Base-by-base conservation (phyloP, 495 filamentous ascomycete species). In the Xylaria longipes region DNA sequence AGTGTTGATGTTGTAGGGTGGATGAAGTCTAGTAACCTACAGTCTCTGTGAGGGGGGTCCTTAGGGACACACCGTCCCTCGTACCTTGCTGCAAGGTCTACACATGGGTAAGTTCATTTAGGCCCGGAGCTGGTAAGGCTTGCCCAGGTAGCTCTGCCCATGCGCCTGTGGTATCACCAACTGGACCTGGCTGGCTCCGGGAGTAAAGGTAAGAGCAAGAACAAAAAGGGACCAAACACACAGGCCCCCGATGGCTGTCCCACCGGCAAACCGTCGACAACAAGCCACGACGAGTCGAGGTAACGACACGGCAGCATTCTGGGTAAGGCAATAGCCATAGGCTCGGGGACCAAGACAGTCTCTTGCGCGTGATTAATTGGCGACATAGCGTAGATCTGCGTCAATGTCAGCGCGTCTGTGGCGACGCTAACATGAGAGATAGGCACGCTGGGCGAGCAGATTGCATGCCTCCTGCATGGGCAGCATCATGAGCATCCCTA, bases 11-110 rank as follows among this genome's bases (percentile, higher is more conserved):
- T 6, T 60, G 33, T 29, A 22, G 31, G 12, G 33, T 60, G 54
- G 54, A 58, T 7, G 54, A 58, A 56, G 27, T 56, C 52, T 15
- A 20, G 54, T 14, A 58, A 58, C 29, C 54, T 33, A 58, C 54
- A 20, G 7, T 20, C 15, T 58, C 15, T 35, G 6, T 58, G n/a
- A n/a, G 54, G 4, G 17, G 17, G 31, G 54, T 20, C 14, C 54
- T 8, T n/a, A 58, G 31, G 54, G 17, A 35, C 31, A 35, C 54
- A 35, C 27, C 31, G 27, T 35, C 14, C 54, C 54, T 8, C 17
- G 54, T 11, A 58, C 17, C 15, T 60, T n/a, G 6, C 20, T 29
- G n/a, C 57, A 37, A 60, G 52, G 57, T 60, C 57, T 60, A 20
- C 57, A 35, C 33, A 22, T 60, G 31, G 29, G 31, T 12, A 37